Percentiles rank a stretch among this genome's conserved stretches.
Conservation (phyloP, 2,329 filamentous ascomycete species). For the Ophiobolus disseminans region DNA sequence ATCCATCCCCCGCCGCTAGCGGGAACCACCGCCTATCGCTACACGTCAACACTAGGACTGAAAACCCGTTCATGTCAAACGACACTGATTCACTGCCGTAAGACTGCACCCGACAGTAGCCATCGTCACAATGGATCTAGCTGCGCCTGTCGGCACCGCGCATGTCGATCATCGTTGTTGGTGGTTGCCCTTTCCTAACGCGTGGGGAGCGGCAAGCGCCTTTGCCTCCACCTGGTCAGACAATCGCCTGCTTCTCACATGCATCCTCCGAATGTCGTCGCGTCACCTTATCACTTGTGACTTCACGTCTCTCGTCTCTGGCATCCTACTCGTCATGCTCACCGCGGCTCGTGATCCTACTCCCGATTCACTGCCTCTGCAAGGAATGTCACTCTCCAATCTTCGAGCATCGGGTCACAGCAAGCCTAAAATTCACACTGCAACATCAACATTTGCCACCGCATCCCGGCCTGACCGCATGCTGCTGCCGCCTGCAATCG, state of each 20-base stretch:
- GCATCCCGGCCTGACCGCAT: slow-evolving; percentile 11
- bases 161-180: background rate
- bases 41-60: slow-evolving; percentile 1
- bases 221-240: background rate
- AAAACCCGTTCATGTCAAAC: slow-evolving; percentile 32
- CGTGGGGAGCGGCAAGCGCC: background rate
- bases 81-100: slow-evolving; percentile 7
- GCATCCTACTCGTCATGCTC: too few species aligned
- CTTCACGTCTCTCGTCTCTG: slow-evolving; percentile 4
- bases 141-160: background rate
- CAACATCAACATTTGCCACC: slow-evolving; percentile 12
- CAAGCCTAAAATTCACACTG: slow-evolving; percentile 2
- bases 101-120: slow-evolving; percentile 2
- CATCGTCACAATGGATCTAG: background rate
- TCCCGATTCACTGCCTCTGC: background rate
- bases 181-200: background rate
- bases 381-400: background rate
- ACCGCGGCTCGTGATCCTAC: background rate
- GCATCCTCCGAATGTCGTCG: background rate
- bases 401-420: background rate
- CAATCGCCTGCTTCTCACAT: background rate
- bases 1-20: background rate
- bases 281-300: slow-evolving; percentile 13
- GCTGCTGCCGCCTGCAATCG: slow-evolving; percentile 11
- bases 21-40: slow-evolving; percentile 2